A percentile compares a stretch with the other conserved stretches of the same genome.
Conservation (phyloP, 495 filamentous ascomycete species). For the Pyrenula massariospora region DNA sequence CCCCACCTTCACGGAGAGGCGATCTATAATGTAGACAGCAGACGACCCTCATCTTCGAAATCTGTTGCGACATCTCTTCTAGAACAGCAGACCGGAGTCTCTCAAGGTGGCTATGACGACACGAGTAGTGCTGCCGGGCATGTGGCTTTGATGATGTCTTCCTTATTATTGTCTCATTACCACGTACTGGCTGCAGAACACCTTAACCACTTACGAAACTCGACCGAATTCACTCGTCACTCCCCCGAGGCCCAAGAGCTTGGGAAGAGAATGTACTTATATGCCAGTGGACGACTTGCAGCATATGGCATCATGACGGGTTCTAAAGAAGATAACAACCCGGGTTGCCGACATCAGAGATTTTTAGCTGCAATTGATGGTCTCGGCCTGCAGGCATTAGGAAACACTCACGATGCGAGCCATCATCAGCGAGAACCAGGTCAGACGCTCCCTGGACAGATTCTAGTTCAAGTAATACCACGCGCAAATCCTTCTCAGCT, state of each 20-base stretch:
- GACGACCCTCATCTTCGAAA: neutral
- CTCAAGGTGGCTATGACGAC: no score
- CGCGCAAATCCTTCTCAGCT: neutral
- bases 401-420: slow-evolving; percentile 1
- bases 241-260: slow-evolving; percentile 30
- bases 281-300: slow-evolving; percentile 28
- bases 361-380: slow-evolving; percentile 33
- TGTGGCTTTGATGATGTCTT: slow-evolving; percentile 30
- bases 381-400: slow-evolving; percentile 23
- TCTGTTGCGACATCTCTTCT: no score
- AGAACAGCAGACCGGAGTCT: neutral
- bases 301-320: slow-evolving; percentile 27
- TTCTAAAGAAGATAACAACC: slow-evolving; percentile 25
- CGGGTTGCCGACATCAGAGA: slow-evolving; percentile 22
- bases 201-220: slow-evolving; percentile 26
- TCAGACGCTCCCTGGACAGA: slow-evolving; percentile 7
- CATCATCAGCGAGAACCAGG: neutral
- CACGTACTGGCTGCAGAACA: slow-evolving; percentile 31
- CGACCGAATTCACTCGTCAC: slow-evolving; percentile 24
- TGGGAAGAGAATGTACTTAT: slow-evolving; percentile 28
- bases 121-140: slow-evolving; percentile 16
- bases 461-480: slow-evolving; percentile 5
- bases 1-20: no score
- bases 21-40: neutral
- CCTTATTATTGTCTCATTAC: slow-evolving; percentile 33